These are phyloP conservation scores for Magnolia sinica DNA, from an alignment of 164 flowering plant species.

Conservation along the genomic window DNA sequence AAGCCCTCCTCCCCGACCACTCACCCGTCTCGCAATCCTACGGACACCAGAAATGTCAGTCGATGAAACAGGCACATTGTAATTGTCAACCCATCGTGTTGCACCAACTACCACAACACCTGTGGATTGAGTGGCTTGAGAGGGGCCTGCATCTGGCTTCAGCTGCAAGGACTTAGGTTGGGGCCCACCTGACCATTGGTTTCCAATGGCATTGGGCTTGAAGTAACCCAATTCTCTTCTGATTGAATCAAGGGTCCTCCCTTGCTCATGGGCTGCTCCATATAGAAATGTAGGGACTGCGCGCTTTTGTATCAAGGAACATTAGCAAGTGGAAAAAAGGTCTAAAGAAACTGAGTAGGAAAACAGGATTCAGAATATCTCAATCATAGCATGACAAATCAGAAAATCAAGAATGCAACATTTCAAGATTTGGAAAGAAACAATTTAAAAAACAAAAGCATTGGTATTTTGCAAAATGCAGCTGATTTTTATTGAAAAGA, in stretches of 20 bases:
- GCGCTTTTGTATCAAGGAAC: background rate
- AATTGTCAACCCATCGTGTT: conserved; percentile 53
- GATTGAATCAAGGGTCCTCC: conserved; percentile 54
- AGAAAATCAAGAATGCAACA: background rate
- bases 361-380: background rate
- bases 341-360: background rate
- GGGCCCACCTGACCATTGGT: conserved; percentile 63
- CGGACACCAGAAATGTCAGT: conserved; percentile 44
- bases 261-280: conserved; percentile 65
- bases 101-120: conserved; percentile 67
- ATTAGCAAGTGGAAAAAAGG: background rate
- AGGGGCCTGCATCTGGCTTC: conserved; percentile 63
- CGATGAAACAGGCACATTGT: conserved; percentile 64
- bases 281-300: conserved; percentile 76
- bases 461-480: background rate
- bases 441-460: background rate
- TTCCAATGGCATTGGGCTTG: conserved; percentile 55
- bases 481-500: background rate
- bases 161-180: conserved; percentile 37
- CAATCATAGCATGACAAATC: background rate
- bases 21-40: conserved; percentile 57
- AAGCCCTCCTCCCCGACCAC: conserved; percentile 82
- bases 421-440: too few species aligned
- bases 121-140: conserved; percentile 32
- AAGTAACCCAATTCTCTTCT: conserved; percentile 66